A percentile compares a stretch with the other conserved stretches of the same genome.
Conservation (phyloP, 805 yeast genomes). For the Starmerella powellii region DNA sequence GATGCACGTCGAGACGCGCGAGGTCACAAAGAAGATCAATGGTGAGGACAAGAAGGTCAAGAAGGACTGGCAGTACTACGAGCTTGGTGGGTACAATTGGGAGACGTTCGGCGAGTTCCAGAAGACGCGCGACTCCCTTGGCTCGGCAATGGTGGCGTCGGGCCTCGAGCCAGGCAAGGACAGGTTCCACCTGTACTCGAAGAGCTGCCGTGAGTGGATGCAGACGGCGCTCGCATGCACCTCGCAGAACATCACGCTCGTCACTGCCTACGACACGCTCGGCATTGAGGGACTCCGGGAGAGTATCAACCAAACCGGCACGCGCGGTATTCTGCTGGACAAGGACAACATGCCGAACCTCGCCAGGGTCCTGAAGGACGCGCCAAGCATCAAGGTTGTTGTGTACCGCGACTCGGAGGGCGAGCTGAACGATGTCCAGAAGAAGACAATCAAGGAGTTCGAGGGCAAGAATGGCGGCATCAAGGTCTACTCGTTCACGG, state of each 20-base stretch:
- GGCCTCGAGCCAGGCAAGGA: slow-evolving; percentile 60
- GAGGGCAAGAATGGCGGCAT: slow-evolving; percentile 55
- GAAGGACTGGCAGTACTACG: slow-evolving; percentile 81
- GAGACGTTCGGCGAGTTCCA: slow-evolving; percentile 49
- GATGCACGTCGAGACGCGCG: slow-evolving; percentile 62
- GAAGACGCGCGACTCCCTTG: slow-evolving; percentile 40
- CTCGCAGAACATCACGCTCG: slow-evolving; percentile 71
- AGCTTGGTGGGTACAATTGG: slow-evolving; percentile 59
- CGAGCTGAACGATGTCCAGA: slow-evolving; percentile 45
- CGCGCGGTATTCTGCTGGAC: slow-evolving; percentile 74
- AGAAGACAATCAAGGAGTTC: slow-evolving; percentile 43
- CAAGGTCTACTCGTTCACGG: slow-evolving; percentile 50
- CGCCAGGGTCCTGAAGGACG: slow-evolving; percentile 53
- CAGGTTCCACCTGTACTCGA: slow-evolving; percentile 71
- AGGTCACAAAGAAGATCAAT: slow-evolving; percentile 59
- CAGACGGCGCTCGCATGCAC: slow-evolving; percentile 68
- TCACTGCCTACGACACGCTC: slow-evolving; percentile 62
- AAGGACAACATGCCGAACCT: slow-evolving; percentile 56
- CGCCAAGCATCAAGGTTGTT: slow-evolving; percentile 49
- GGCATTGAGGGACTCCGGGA: slow-evolving; percentile 44
- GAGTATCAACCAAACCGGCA: slow-evolving; percentile 70
- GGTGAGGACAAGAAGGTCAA: slow-evolving; percentile 62
- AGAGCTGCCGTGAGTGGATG: slow-evolving; percentile 86
- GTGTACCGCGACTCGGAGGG: slow-evolving; percentile 49
- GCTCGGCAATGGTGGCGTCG: slow-evolving; percentile 61